phyloP scores from a whole-genome alignment of 345 rosid species.

The Populus alba region DNA sequence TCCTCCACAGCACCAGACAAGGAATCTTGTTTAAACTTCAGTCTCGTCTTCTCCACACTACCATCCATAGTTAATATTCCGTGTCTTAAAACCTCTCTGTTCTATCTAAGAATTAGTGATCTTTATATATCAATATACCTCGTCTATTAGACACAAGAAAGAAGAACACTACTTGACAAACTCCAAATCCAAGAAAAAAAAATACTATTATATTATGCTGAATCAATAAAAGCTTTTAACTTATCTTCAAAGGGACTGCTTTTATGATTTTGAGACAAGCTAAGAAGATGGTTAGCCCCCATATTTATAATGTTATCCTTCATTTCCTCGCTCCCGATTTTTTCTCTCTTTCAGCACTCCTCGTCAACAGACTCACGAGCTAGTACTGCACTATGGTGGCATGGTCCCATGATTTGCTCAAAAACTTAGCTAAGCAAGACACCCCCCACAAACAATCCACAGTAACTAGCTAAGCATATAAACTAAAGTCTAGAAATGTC shows the following conservation, averaged over 20 bases:
- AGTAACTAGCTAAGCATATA: not conserved
- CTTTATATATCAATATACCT: not conserved
- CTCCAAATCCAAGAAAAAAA: not conserved
- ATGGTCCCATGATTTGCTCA: constrained; percentile 16
- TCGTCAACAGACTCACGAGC: constrained; percentile 14
- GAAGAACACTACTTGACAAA: not conserved
- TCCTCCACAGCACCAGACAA: constrained; percentile 29
- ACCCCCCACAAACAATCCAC: not conserved
- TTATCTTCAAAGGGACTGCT: constrained; percentile 4
- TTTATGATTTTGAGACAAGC: constrained; percentile 19
- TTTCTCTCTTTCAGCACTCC: not conserved
- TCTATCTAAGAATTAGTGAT: not conserved
- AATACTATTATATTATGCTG: not conserved
- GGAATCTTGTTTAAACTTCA: constrained; percentile 25
- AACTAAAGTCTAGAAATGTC: not conserved
- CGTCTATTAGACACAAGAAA: not conserved
- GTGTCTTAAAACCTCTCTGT: not conserved
- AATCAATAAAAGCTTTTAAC: not conserved
- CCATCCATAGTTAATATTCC: not conserved
- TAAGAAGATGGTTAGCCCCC: constrained; percentile 4
- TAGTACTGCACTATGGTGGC: constrained; percentile 4
- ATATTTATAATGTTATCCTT: constrained; percentile 22
- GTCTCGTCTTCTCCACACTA: constrained; percentile 32
- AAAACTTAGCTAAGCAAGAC: not conserved
- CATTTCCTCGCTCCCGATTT: constrained; percentile 18